Evolutionary conservation across 495 filamentous ascomycete genomes (phyloP).

Genomic region (Viridothelium virens): DNA sequence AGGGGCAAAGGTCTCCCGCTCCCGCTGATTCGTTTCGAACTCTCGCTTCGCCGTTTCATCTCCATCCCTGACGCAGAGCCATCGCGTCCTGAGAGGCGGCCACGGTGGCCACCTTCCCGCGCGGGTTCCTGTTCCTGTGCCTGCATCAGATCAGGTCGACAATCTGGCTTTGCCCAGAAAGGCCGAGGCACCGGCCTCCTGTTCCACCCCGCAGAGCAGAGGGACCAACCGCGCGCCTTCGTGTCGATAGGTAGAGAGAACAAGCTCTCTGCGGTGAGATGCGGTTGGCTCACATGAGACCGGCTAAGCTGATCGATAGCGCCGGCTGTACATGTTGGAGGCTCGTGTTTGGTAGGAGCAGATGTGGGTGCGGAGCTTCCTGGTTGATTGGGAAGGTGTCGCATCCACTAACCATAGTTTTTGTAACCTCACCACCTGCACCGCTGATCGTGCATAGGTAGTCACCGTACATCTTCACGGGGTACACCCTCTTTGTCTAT

Average conservation of each 20-base stretch:
- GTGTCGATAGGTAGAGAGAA: background rate
- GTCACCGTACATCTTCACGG: too few relatives aligned
- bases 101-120: background rate
- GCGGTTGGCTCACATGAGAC: background rate
- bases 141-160: background rate
- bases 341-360: too few relatives aligned
- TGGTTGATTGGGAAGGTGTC: constrained; percentile 8
- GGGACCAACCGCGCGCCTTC: constrained; percentile 3
- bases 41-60: constrained; percentile 3
- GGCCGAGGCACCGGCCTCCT: background rate
- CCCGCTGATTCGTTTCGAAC: constrained; percentile 5
- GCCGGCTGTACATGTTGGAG: too few relatives aligned
- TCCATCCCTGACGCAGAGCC: background rate
- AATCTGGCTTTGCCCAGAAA: background rate
- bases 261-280: background rate
- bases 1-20: background rate
- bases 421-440: constrained; percentile 5
- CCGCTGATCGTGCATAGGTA: background rate
- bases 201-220: background rate
- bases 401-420: background rate
- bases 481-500: background rate
- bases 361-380: background rate
- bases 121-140: background rate
- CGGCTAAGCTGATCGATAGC: background rate
- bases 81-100: background rate